phyloP scores from a whole-genome alignment of 169 alveolate genomes.

The Plasmodium vivax region DNA sequence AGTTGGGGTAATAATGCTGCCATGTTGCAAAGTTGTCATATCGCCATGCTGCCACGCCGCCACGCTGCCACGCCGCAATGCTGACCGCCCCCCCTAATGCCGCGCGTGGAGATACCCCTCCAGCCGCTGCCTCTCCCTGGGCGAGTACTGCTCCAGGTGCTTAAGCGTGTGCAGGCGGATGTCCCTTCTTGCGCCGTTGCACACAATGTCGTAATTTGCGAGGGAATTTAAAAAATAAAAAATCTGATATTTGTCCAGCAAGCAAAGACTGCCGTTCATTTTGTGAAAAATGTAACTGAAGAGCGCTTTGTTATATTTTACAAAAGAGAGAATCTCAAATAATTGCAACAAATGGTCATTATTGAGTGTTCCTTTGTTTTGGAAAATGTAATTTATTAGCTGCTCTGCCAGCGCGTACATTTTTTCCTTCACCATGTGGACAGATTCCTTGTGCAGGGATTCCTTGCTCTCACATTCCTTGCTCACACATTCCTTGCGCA shows the following conservation, averaged over 20 bases:
- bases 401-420: slow-evolving; percentile 55
- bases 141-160: slow-evolving; percentile 27
- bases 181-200: slow-evolving; percentile 32
- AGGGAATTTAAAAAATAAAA: slow-evolving; percentile 47
- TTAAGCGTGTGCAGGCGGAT: background rate
- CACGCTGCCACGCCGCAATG: background rate
- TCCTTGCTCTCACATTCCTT: no score
- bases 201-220: slow-evolving; percentile 44
- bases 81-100: background rate
- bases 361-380: slow-evolving; percentile 49
- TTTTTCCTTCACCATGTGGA: slow-evolving; percentile 29
- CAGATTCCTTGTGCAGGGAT: no score
- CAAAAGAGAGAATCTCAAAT: slow-evolving; percentile 60
- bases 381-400: slow-evolving; percentile 57
- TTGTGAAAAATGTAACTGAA: slow-evolving; percentile 57
- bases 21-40: background rate
- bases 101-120: slow-evolving; percentile 24
- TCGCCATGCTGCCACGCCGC: background rate
- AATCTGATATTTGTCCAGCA: slow-evolving; percentile 56
- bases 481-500: no score
- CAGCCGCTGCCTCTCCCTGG: slow-evolving; percentile 22
- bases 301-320: slow-evolving; percentile 56
- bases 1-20: background rate
- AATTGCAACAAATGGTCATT: slow-evolving; percentile 56
- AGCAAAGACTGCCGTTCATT: slow-evolving; percentile 39